These are phyloP conservation scores for Blastobotrys parvus DNA, from an alignment of 805 yeast species.

Conservation along the genomic window DNA sequence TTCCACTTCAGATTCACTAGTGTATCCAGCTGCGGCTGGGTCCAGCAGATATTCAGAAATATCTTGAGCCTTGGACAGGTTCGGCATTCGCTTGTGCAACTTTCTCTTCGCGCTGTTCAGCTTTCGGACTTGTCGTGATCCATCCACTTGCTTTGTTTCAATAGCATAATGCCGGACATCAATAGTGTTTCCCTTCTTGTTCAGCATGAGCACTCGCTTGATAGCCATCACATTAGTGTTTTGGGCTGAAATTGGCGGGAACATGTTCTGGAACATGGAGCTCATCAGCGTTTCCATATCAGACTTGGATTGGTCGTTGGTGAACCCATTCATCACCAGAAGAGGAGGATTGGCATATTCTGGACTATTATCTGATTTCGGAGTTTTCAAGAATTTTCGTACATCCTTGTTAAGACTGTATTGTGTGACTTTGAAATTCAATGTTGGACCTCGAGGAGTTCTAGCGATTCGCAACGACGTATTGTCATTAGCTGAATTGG, in stretches of 20 bases:
- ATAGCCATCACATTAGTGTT: constrained; percentile 64
- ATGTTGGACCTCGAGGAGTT: constrained; percentile 91
- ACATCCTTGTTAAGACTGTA: constrained; percentile 83
- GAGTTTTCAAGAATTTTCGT: constrained; percentile 56
- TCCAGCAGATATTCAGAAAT: constrained; percentile 79
- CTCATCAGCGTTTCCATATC: constrained; percentile 66
- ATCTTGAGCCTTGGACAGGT: constrained; percentile 57
- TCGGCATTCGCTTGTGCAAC: constrained; percentile 59
- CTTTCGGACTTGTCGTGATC: constrained; percentile 62
- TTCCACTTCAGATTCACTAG: constrained; percentile 90
- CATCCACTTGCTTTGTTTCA: constrained; percentile 69
- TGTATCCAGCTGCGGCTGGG: constrained; percentile 69
- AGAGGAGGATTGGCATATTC: constrained; percentile 77
- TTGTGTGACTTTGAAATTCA: constrained; percentile 67
- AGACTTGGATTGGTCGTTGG: constrained; percentile 49
- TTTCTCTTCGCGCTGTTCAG: constrained; percentile 55
- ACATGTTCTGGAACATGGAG: constrained; percentile 89
- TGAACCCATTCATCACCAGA: constrained; percentile 87
- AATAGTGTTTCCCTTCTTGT: constrained; percentile 62
- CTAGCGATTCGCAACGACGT: constrained; percentile 77
- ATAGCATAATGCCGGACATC: constrained; percentile 87
- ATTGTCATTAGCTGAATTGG: constrained; percentile 71
- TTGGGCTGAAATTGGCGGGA: constrained; percentile 91
- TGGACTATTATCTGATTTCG: constrained; percentile 59
- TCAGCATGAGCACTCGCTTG: constrained; percentile 76